Evolutionary conservation across 305 asterid genomes (phyloP).

Genomic region (Withania somnifera): DNA sequence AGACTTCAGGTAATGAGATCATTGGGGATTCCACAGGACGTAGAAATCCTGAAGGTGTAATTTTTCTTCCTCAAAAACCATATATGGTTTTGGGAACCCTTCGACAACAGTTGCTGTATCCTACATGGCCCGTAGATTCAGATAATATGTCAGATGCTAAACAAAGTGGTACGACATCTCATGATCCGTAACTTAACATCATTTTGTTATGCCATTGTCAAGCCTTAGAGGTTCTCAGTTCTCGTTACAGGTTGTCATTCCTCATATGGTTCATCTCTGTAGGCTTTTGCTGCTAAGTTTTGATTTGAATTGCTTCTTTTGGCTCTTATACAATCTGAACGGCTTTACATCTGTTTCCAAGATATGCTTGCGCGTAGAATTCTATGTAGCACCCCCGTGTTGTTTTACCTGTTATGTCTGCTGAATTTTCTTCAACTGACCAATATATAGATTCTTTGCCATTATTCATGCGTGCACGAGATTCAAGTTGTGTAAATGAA

Average conservation of each 20-base stretch:
- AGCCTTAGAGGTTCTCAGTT: slow-evolving; percentile 4
- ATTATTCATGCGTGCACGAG: slow-evolving; percentile 23
- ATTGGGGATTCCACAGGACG: slow-evolving; percentile 13
- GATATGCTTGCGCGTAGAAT: not conserved
- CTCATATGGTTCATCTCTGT: not conserved
- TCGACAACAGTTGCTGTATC: slow-evolving; percentile 82
- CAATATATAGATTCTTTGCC: slow-evolving; percentile 44
- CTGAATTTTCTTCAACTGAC: not conserved
- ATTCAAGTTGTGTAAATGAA: slow-evolving; percentile 12
- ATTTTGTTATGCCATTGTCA: not conserved
- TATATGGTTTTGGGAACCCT: slow-evolving; percentile 92
- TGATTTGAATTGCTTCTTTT: not conserved
- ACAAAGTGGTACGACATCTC: slow-evolving; percentile 34
- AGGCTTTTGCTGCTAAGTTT: not conserved
- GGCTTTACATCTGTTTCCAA: not conserved
- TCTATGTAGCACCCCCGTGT: not conserved
- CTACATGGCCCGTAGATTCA: slow-evolving; percentile 53
- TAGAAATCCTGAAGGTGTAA: slow-evolving; percentile 36
- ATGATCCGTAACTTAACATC: not conserved
- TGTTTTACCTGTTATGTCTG: not conserved
- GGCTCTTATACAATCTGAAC: not conserved
- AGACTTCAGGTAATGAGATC: slow-evolving; percentile 10
- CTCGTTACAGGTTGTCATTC: not conserved
- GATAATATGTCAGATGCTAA: slow-evolving; percentile 27
- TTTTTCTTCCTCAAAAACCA: slow-evolving; percentile 96